Evolutionary conservation across 345 rosid species (phyloP).

Genomic region (Acer saccharum): DNA sequence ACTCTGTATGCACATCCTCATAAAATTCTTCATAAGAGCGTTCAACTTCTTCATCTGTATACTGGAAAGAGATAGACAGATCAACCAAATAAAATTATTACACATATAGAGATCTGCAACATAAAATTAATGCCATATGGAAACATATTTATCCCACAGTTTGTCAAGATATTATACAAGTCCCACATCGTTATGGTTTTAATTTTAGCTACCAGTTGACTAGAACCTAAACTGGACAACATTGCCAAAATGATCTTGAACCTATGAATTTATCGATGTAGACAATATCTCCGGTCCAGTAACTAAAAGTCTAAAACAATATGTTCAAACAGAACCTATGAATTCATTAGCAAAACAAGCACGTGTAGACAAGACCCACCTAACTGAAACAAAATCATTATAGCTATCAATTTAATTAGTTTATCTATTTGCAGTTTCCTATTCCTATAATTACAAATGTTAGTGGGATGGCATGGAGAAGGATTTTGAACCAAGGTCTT

Average conservation of each 20-base stretch:
- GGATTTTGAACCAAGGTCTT: neutral
- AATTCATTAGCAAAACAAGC: neutral
- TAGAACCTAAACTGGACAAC: neutral
- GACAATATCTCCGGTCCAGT: neutral
- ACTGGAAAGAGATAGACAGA: conserved; percentile 50
- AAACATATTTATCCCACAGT: neutral
- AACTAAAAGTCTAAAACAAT: no score
- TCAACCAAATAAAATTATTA: conserved; percentile 15
- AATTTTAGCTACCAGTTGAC: conserved; percentile 2
- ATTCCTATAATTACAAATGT: neutral
- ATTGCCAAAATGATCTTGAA: neutral
- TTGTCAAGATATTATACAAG: neutral
- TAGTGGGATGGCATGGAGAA: neutral
- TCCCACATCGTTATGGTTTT: neutral
- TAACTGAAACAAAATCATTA: neutral
- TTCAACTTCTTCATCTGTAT: conserved; percentile 93
- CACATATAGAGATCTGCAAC: neutral
- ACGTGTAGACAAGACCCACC: neutral
- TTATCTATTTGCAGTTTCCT: neutral
- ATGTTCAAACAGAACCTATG: no score
- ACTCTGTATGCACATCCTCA: conserved; percentile 97
- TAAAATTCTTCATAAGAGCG: conserved; percentile 84
- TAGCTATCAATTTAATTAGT: neutral
- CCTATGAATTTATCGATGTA: no score
- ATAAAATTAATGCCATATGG: neutral